phyloP scores from a whole-genome alignment of 352 stramenopile species.

The Phytophthora colocasiae region DNA sequence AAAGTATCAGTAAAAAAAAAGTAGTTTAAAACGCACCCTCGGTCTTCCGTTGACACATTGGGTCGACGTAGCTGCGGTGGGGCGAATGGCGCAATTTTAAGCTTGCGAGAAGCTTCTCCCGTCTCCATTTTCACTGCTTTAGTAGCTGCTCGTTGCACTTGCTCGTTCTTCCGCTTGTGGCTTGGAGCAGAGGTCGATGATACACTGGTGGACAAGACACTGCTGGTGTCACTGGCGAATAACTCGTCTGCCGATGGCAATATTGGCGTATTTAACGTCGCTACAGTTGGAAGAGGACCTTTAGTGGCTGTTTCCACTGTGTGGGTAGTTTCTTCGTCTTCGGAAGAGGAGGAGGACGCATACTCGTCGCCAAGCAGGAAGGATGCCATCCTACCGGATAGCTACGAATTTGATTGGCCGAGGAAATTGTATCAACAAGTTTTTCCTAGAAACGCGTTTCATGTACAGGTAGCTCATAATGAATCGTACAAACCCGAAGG shows the following conservation, averaged over 20 bases:
- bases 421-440: too few species aligned
- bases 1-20: background rate
- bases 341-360: conserved; percentile 53
- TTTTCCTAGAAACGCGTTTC: too few species aligned
- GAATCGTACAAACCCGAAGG: too few species aligned
- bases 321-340: conserved; percentile 31
- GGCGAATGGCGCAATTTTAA: conserved; percentile 42
- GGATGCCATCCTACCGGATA: conserved; percentile 35
- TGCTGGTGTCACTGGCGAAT: conserved; percentile 49
- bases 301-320: background rate
- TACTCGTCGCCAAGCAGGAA: conserved; percentile 72
- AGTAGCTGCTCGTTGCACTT: conserved; percentile 11
- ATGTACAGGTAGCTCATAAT: too few species aligned
- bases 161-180: conserved; percentile 41
- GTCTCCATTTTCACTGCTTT: conserved; percentile 34
- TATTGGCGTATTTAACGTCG: background rate
- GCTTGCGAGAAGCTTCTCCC: conserved; percentile 14
- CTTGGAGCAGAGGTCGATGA: conserved; percentile 8
- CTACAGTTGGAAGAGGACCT: background rate
- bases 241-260: conserved; percentile 60
- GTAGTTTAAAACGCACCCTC: conserved; percentile 40
- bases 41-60: conserved; percentile 78
- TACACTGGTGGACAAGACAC: conserved; percentile 19
- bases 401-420: too few species aligned
- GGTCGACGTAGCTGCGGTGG: conserved; percentile 72